phyloP scores from a whole-genome alignment of 805 yeast species.

The Jamesozyma gamospora region DNA sequence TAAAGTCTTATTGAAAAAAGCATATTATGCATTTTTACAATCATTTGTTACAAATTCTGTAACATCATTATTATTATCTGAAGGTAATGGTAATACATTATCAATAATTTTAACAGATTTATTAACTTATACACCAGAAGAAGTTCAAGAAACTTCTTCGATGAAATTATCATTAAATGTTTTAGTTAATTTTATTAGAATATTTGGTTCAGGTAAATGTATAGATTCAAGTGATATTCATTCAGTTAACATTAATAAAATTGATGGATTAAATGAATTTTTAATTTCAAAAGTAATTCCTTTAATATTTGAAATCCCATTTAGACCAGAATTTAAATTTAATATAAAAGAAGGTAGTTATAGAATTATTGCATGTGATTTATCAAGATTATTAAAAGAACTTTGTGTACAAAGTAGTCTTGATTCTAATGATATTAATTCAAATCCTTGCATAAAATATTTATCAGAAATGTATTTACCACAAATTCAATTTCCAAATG shows the following conservation, averaged over 20 bases:
- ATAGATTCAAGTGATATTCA: conserved; percentile 48
- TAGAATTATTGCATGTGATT: conserved; percentile 63
- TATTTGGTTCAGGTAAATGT: conserved; percentile 62
- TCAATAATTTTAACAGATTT: conserved; percentile 53
- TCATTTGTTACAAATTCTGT: conserved; percentile 67
- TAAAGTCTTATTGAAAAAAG: conserved; percentile 53
- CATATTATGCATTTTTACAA: conserved; percentile 60
- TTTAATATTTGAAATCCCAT: conserved; percentile 69
- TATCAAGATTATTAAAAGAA: conserved; percentile 58
- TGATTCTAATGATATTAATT: conserved; percentile 11
- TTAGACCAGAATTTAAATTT: conserved; percentile 49
- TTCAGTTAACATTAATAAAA: conserved; percentile 34
- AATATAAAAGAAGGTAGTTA: conserved; percentile 72
- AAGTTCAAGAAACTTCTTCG: conserved; percentile 50
- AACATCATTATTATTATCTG: conserved; percentile 65
- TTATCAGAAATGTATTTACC: conserved; percentile 43
- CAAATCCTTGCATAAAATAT: conserved; percentile 34
- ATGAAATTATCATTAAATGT: conserved; percentile 64
- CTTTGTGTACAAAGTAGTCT: conserved; percentile 34
- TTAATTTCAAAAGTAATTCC: conserved; percentile 60
- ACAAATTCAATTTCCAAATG: conserved; percentile 47
- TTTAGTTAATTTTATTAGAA: conserved; percentile 49
- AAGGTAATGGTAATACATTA: conserved; percentile 50
- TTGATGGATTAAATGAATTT: conserved; percentile 64
- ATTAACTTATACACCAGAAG: conserved; percentile 50